A percentile compares a stretch with the other conserved stretches of the same genome.
Evolutionary conservation across 2,329 filamentous ascomycete species (phyloP).

Genomic region (Laburnicola sp.): DNA sequence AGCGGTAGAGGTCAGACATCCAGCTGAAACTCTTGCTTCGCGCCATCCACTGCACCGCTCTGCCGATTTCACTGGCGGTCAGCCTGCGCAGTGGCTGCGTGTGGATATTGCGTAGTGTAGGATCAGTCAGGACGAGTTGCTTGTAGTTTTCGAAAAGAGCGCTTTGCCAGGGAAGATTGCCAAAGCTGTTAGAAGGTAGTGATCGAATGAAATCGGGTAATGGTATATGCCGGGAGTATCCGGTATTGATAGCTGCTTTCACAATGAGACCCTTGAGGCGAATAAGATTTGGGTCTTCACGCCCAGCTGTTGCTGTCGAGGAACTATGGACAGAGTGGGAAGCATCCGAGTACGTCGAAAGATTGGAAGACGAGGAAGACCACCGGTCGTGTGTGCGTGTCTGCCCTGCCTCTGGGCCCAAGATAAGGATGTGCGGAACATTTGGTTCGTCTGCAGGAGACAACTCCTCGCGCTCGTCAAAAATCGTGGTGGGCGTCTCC

Average conservation of each 20-base stretch:
- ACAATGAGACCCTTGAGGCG: constrained; percentile 78
- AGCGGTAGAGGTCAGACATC: constrained; percentile 76
- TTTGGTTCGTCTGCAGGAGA: constrained; percentile 74
- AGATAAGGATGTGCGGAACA: constrained; percentile 83
- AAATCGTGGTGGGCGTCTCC: constrained; percentile 92
- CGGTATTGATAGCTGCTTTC: constrained; percentile 82
- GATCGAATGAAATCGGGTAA: constrained; percentile 76
- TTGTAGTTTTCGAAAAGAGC: constrained; percentile 78
- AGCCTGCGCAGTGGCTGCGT: constrained; percentile 63
- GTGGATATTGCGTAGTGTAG: constrained; percentile 57
- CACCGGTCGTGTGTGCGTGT: constrained; percentile 66
- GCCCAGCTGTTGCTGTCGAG: constrained; percentile 67
- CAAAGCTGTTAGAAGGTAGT: constrained; percentile 77
- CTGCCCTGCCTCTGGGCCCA: constrained; percentile 67
- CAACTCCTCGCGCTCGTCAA: constrained; percentile 78
- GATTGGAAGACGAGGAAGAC: constrained; percentile 74
- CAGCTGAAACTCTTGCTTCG: constrained; percentile 74
- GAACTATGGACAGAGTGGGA: constrained; percentile 62
- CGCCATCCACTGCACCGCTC: constrained; percentile 76
- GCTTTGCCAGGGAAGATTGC: constrained; percentile 69
- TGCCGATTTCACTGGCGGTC: constrained; percentile 74
- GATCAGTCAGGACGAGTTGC: constrained; percentile 74
- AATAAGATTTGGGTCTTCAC: constrained; percentile 75
- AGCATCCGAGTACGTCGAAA: constrained; percentile 77
- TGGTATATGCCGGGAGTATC: constrained; percentile 67